These are phyloP conservation scores for Sugiyamaella paludigena DNA, from an alignment of 1,139 yeast genomes.

Conservation along the genomic window DNA sequence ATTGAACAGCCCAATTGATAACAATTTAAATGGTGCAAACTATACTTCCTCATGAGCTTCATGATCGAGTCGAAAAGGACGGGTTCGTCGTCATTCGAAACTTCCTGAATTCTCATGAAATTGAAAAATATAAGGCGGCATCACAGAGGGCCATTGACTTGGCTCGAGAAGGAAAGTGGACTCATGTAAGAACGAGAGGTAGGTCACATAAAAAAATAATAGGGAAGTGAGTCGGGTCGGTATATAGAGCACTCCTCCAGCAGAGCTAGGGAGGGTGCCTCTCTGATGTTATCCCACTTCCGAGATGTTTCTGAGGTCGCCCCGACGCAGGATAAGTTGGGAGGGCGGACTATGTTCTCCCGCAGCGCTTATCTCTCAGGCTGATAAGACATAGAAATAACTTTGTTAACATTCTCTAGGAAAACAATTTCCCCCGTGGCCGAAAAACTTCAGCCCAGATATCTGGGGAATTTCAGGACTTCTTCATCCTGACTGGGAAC, in stretches of 20 bases:
- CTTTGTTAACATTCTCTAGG: conserved; percentile 1
- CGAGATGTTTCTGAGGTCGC: too few species aligned
- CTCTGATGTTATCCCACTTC: too few species aligned
- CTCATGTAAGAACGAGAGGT: conserved; percentile 52
- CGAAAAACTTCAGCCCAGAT: conserved; percentile 52
- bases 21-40: conserved; percentile 1
- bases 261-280: too few species aligned
- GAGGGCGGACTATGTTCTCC: too few species aligned
- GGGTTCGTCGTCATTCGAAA: conserved; percentile 49
- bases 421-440: conserved; percentile 63
- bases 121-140: conserved; percentile 42
- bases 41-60: conserved; percentile 21
- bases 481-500: conserved; percentile 50
- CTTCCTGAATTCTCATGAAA: conserved; percentile 46
- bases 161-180: conserved; percentile 54
- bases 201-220: not conserved
- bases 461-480: conserved; percentile 57
- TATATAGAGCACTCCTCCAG: too few species aligned
- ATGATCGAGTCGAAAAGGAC: conserved; percentile 43
- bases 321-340: too few species aligned
- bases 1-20: too few species aligned
- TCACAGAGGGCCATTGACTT: conserved; percentile 45
- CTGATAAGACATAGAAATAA: not conserved
- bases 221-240: too few species aligned
- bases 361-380: too few species aligned